These are phyloP conservation scores for Plasmodium fragile DNA, from an alignment of 169 alveolate species.

Conservation along the genomic window DNA sequence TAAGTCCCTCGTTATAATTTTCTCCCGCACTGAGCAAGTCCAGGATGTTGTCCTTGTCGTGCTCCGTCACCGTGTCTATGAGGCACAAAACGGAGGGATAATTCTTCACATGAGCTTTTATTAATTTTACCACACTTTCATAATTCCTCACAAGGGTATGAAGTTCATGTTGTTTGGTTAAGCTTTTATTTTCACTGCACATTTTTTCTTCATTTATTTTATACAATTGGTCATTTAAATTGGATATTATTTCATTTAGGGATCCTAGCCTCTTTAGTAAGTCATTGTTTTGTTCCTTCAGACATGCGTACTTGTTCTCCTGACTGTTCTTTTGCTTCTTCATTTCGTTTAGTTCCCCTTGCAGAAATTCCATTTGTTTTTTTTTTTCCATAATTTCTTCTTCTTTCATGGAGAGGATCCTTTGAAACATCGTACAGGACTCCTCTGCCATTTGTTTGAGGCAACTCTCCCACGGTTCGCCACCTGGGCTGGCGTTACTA, in stretches of 20 bases:
- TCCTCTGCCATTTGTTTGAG: slow-evolving; percentile 38
- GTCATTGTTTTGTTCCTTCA: slow-evolving; percentile 12
- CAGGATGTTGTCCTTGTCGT: neutral
- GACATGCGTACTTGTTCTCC: slow-evolving; percentile 10
- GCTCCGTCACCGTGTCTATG: slow-evolving; percentile 8
- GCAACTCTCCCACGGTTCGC: neutral
- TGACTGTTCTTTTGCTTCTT: slow-evolving; percentile 24
- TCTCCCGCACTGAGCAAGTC: neutral
- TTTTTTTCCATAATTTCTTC: slow-evolving; percentile 23
- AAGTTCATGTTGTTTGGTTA: slow-evolving; percentile 25
- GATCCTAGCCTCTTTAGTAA: neutral
- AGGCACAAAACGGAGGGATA: slow-evolving; percentile 24
- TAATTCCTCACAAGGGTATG: slow-evolving; percentile 8
- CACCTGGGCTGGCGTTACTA: neutral
- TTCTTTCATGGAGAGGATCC: slow-evolving; percentile 11
- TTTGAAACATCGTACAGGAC: slow-evolving; percentile 44
- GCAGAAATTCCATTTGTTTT: neutral
- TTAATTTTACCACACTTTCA: neutral
- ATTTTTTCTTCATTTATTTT: slow-evolving; percentile 33
- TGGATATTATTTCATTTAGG: neutral
- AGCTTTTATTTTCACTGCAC: neutral
- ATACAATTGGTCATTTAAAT: slow-evolving; percentile 20
- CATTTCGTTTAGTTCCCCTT: slow-evolving; percentile 12
- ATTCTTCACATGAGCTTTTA: slow-evolving; percentile 9
- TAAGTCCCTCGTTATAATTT: neutral